Conservation (phyloP, 164 flowering plant genomes). For the Stephania japonica region DNA sequence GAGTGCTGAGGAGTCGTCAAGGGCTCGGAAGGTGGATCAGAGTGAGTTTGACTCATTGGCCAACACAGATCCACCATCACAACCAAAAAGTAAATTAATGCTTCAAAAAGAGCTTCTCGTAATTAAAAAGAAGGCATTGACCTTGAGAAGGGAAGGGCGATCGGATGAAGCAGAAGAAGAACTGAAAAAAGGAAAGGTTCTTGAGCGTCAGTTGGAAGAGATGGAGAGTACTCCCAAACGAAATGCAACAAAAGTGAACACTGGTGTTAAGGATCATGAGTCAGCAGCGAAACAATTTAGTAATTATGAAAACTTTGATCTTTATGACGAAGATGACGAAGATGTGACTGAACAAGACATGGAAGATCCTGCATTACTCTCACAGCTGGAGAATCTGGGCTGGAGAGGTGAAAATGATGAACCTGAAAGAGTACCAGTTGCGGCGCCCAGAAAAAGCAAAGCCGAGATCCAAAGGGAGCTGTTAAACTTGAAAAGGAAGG, state of each 20-base stretch:
- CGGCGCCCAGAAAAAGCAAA: conserved; percentile 45
- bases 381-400: conserved; percentile 55
- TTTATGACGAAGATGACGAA: conserved; percentile 33
- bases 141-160: conserved; percentile 77
- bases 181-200: conserved; percentile 60
- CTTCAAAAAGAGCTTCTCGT: conserved; percentile 75
- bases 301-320: conserved; percentile 12
- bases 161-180: conserved; percentile 79
- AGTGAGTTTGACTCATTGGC: conserved; percentile 8
- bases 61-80: conserved; percentile 15
- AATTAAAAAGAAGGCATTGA: conserved; percentile 72
- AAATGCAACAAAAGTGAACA: conserved; percentile 14
- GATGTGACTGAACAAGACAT: conserved; percentile 78
- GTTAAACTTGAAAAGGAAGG: conserved; percentile 66
- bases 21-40: conserved; percentile 9
- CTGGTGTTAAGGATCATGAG: conserved; percentile 12
- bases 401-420: conserved; percentile 60
- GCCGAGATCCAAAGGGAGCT: conserved; percentile 80
- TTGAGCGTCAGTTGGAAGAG: conserved; percentile 74
- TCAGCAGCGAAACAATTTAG: conserved; percentile 8
- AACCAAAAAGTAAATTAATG: conserved; percentile 48
- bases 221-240: conserved; percentile 35
- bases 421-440: conserved; percentile 13
- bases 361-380: conserved; percentile 68
- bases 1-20: conserved; percentile 10